Evolutionary conservation across 2,329 filamentous ascomycete genomes (phyloP).

Genomic region (Cladosporium sp.): DNA sequence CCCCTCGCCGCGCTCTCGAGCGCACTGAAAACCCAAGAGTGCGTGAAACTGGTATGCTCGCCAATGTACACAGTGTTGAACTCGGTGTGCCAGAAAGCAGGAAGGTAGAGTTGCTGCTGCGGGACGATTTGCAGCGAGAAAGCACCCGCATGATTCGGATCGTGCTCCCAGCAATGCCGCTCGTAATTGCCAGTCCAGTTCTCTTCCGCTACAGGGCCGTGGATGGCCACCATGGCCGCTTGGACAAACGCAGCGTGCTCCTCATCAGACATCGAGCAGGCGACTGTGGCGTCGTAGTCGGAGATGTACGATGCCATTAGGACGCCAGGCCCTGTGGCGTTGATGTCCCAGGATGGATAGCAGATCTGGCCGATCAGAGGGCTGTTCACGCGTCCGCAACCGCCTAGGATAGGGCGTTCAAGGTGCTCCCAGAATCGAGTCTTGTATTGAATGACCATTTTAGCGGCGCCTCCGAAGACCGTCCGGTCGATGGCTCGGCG

Average conservation of each 20-base stretch:
- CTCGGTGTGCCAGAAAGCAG: conserved; percentile 65
- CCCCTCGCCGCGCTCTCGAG: conserved; percentile 64
- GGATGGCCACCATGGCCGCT: conserved; percentile 60
- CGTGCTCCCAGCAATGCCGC: conserved; percentile 16
- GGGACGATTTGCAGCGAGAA: conserved; percentile 44
- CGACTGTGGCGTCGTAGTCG: conserved; percentile 15
- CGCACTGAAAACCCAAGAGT: conserved; percentile 66
- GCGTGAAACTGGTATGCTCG: conserved; percentile 68
- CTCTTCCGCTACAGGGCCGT: conserved; percentile 54
- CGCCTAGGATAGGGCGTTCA: conserved; percentile 55
- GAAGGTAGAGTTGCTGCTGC: conserved; percentile 64
- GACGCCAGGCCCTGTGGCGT: conserved; percentile 56
- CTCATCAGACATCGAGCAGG: conserved; percentile 42
- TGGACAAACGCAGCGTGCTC: conserved; percentile 60
- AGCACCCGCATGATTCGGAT: conserved; percentile 3
- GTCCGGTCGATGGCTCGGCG: conserved; percentile 16
- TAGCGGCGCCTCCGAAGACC: conserved; percentile 45
- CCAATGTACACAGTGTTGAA: conserved; percentile 57
- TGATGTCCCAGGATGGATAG: conserved; percentile 63
- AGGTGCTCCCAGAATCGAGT: conserved; percentile 57
- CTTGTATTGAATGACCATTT: conserved; percentile 62
- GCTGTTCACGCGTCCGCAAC: conserved; percentile 57
- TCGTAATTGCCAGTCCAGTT: conserved; percentile 41
- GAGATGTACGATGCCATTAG: conserved; percentile 34
- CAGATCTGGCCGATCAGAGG: conserved; percentile 57